Evolutionary conservation across 163 green algal genomes (phyloP), one percentile per base, ranked within the genome.

Genomic region (Scenedesmus sp.): DNA sequence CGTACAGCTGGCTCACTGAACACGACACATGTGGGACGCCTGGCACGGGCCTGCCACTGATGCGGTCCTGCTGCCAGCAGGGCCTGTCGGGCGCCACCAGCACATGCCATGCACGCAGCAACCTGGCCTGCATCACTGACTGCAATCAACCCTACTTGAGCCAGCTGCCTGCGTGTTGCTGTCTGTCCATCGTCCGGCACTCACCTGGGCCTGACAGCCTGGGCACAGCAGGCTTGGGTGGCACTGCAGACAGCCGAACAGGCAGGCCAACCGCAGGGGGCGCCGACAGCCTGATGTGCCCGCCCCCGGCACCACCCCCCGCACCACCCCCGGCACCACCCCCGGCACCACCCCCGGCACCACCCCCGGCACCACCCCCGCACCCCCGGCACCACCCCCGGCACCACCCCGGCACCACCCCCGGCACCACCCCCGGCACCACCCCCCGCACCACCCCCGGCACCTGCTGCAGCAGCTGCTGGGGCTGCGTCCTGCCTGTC

Each of bases 391-490:
- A n/a, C n/a, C n/a, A n/a, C n/a, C n/a, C n/a, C n/a, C n/a, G n/a
- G n/a, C n/a, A n/a, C n/a, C n/a, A n/a, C n/a, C n/a, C n/a, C n/a
- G n/a, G n/a, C n/a, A n/a, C n/a, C n/a, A n/a, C n/a, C n/a, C n/a
- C n/a, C n/a, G n/a, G n/a, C n/a, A n/a, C 53, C 82, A 37, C 18
- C 82, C 37, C 43, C 86, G 2, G 4, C 86, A 51, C n/a, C 86
- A 70, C 13, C 86, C n/a, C n/a, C n/a, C 15, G 81, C 81, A 42
- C 44, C 22, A 44, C 44, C 49, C 18, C 70, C 72, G 7, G 86
- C 76, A 53, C 35, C 82, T 35, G 81, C 88, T 83, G 88, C 53
- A 59, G 16, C 88, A 87, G 70, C 89, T 89, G 68, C 46, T 43
- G 3, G 3, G 40, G 26, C 5, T 49, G 44, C 6, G n/a, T n/a